Base-by-base conservation (phyloP, 2,329 filamentous ascomycete genomes). In the Didymella pinodella region DNA sequence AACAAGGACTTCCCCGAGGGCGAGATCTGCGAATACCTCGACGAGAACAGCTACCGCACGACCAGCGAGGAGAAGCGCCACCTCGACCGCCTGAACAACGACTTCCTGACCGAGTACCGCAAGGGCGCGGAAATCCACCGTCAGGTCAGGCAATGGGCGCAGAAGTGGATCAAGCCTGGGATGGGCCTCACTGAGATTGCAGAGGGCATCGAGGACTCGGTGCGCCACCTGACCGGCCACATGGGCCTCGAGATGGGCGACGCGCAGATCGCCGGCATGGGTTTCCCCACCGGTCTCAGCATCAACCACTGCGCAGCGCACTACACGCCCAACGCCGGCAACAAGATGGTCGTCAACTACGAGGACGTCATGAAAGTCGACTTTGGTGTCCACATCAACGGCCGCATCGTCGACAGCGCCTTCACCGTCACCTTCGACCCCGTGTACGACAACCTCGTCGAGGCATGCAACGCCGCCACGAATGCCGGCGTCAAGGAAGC, bases 101-200 rank as follows among this genome's bases (percentile, higher is more conserved):
- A 93, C 64, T 93, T 92, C 80, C 79, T 96, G 51, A 83, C 85
- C 61, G 92, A 96, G 71, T 96, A 93, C 76, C 88, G 92, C 62
- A 86, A 93, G 70, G 92, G 87, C 46, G 91, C 92, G n/a, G 92
- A 96, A 79, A 86, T 92, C n/a, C 92, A 96, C 77, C 88, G 92
- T 56, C 90, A 96, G 75, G 92, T 95, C 57, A 88, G 92, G 49
- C 88, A 92, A 76, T 93, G 90, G 85, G 91, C 90, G 3, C 88
- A 92, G 78, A 88, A 89, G 75, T 88, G 84, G 72, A 91, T 95
- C 73, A 90, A 90, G 81, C 92, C 92, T 0, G 92, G 92, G 47
- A 88, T 92, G 83, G 86, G 85, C 7, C 79, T 96, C 73, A 92
- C 89, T 2, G 88, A 93, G 76, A 94, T 96, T 66, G 91, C 91